phyloP scores from a whole-genome alignment of 2,329 filamentous ascomycete genomes.

The Phialophora macrospora region DNA sequence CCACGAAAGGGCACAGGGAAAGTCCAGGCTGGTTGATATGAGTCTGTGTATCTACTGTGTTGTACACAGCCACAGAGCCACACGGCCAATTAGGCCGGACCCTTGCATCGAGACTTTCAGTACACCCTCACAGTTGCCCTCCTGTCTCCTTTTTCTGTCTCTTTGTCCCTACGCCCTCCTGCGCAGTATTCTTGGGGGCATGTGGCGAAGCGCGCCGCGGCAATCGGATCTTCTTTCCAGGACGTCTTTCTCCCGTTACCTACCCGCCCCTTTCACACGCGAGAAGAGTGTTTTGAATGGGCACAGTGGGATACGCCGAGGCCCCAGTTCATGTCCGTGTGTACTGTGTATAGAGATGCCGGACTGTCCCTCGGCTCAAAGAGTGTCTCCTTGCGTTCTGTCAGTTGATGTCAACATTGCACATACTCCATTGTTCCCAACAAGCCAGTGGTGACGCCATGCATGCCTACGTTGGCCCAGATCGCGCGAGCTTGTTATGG shows the following conservation, averaged over 20 bases:
- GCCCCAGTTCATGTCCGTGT: not conserved
- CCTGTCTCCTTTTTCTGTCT: slow-evolving; percentile 1
- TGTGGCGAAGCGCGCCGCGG: not conserved
- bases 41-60: slow-evolving; percentile 2
- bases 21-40: not conserved
- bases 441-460: slow-evolving; percentile 7
- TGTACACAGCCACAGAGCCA: not conserved
- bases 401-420: slow-evolving; percentile 9
- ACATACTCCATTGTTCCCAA: slow-evolving; percentile 8
- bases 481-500: slow-evolving; percentile 12
- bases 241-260: not conserved
- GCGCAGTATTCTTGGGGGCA: not conserved
- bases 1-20: not conserved
- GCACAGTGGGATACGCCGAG: not conserved
- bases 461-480: slow-evolving; percentile 11
- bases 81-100: not conserved
- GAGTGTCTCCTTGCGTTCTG: slow-evolving; percentile 11
- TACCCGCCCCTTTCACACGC: not conserved
- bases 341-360: not conserved
- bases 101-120: not conserved
- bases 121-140: slow-evolving; percentile 1
- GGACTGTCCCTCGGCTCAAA: not conserved
- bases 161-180: not conserved
- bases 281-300: not conserved
- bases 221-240: not conserved